Conservation (phyloP, 139 green algal species). For the Asterochloris erici region DNA sequence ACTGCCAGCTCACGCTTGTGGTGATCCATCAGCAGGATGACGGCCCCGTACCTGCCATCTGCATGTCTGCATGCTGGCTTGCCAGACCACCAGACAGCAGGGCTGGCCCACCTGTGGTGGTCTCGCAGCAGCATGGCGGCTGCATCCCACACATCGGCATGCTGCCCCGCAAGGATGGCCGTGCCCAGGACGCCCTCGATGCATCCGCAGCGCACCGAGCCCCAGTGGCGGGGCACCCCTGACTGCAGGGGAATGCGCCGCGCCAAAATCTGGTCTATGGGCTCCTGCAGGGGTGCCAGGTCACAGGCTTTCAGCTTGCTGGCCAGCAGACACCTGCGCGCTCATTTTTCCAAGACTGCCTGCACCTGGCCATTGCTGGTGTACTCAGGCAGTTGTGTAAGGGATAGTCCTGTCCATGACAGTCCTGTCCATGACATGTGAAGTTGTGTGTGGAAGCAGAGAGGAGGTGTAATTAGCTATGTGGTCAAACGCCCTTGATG, state of each 20-base stretch:
- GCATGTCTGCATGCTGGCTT: not conserved
- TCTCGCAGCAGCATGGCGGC: conserved; percentile 59
- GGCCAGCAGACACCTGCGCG: no score
- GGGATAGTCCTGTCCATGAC: no score
- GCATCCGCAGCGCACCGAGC: conserved; percentile 32
- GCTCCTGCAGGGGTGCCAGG: no score
- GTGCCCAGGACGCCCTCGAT: conserved; percentile 47
- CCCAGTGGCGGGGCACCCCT: conserved; percentile 31
- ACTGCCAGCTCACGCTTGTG: not conserved
- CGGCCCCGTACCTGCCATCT: not conserved
- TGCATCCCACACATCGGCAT: conserved; percentile 71
- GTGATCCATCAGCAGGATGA: not conserved
- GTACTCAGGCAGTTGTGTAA: no score
- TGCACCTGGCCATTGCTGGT: no score
- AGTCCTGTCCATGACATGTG: no score
- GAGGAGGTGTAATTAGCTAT: no score
- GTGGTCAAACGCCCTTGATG: no score
- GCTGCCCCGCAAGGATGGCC: conserved; percentile 44
- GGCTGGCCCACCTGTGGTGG: conserved; percentile 21
- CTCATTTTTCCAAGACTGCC: no score
- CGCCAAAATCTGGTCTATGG: no score
- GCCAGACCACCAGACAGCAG: conserved; percentile 14
- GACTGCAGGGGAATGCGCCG: not conserved
- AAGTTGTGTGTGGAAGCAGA: no score
- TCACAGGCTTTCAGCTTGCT: no score